Conservation (phyloP, 1,139 yeast species). For the Scheffersomyces insectosa region DNA sequence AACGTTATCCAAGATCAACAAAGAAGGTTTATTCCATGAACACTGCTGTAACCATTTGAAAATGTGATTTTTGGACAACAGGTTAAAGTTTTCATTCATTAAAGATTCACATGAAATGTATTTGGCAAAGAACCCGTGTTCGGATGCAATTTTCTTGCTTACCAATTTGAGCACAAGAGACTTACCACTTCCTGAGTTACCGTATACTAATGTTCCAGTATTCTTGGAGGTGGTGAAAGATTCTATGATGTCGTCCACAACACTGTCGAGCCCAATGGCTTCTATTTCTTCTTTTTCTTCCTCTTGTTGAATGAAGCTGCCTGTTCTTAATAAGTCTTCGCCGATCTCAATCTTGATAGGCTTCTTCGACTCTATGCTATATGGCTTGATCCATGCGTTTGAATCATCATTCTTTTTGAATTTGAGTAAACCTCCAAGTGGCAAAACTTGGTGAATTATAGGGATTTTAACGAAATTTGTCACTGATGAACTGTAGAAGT, state of each 20-base stretch:
- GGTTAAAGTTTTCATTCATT: constrained; percentile 56
- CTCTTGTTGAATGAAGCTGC: constrained; percentile 42
- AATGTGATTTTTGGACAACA: constrained; percentile 44
- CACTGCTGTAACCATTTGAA: constrained; percentile 58
- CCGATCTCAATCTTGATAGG: constrained; percentile 50
- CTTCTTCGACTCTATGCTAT: constrained; percentile 22
- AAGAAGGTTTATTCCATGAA: constrained; percentile 78
- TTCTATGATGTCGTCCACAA: constrained; percentile 42
- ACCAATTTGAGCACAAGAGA: constrained; percentile 53
- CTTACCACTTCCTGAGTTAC: constrained; percentile 83
- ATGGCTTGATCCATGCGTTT: constrained; percentile 47
- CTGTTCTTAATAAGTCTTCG: constrained; percentile 51
- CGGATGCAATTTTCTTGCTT: constrained; percentile 30
- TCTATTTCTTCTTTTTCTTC: constrained; percentile 10
- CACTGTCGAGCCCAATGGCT: constrained; percentile 60
- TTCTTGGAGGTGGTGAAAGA: constrained; percentile 48
- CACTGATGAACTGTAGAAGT: constrained; percentile 21
- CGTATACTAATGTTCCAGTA: constrained; percentile 61
- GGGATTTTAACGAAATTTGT: constrained; percentile 56
- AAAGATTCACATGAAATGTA: constrained; percentile 53
- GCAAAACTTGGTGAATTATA: constrained; percentile 45
- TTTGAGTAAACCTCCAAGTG: constrained; percentile 63
- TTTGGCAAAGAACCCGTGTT: constrained; percentile 44
- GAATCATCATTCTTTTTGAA: constrained; percentile 48
- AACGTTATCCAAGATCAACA: constrained; percentile 77